Conservation (phyloP, 805 yeast genomes). For the Kluyveromyces wickerhamii region DNA sequence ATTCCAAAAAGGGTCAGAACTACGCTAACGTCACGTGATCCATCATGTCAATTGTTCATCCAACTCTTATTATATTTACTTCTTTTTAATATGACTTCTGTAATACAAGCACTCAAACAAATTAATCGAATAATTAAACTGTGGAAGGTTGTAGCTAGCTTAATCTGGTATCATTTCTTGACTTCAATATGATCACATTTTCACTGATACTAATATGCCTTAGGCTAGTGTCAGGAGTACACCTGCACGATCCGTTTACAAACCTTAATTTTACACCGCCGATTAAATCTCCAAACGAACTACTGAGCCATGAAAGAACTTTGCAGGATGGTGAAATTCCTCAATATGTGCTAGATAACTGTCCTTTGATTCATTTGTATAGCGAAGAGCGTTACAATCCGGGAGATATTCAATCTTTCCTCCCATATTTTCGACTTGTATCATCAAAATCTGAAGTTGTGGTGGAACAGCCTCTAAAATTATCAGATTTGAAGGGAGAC, state of each 20-base stretch:
- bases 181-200: too few species aligned
- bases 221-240: too few species aligned
- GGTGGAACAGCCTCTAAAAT: conserved; percentile 21
- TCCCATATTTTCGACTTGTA: conserved; percentile 54
- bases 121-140: too few species aligned
- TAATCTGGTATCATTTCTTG: too few species aligned
- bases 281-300: conserved; percentile 19
- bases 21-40: background rate
- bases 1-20: background rate
- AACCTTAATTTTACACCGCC: conserved; percentile 15
- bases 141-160: too few species aligned
- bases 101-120: too few species aligned
- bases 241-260: too few species aligned
- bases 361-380: conserved; percentile 79
- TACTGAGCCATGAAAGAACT: conserved; percentile 23
- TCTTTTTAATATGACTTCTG: too few species aligned
- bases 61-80: too few species aligned
- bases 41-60: too few species aligned
- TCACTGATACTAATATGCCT: too few species aligned
- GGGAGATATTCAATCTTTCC: conserved; percentile 66
- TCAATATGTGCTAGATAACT: conserved; percentile 48
- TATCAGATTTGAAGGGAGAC: conserved; percentile 17
- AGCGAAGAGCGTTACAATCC: conserved; percentile 86
- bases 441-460: conserved; percentile 41
- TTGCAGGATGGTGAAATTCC: conserved; percentile 42